These are phyloP conservation scores for Paraphaeosphaeria sporulosa DNA, from an alignment of 2,329 filamentous ascomycete genomes.

Conservation along the genomic window DNA sequence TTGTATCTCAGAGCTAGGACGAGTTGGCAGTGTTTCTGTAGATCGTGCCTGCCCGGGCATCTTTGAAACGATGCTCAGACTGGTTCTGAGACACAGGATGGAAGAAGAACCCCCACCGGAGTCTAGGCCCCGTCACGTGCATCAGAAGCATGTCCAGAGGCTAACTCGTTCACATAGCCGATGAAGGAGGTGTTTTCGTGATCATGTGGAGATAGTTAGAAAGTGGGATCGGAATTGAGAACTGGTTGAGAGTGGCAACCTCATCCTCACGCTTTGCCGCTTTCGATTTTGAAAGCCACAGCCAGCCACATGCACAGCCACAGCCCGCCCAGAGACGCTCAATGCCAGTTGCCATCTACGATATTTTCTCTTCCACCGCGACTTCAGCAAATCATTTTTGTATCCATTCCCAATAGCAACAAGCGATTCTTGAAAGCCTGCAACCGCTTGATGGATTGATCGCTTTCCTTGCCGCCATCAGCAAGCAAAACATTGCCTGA, in stretches of 20 bases:
- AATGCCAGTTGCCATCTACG: not conserved
- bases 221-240: no score
- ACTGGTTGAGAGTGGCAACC: not conserved
- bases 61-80: constrained; percentile 11
- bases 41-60: not conserved
- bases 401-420: not conserved
- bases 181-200: not conserved
- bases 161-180: not conserved
- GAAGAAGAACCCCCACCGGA: not conserved
- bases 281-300: not conserved
- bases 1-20: not conserved
- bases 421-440: not conserved
- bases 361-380: not conserved
- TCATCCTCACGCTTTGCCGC: not conserved
- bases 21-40: not conserved
- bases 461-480: not conserved
- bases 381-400: not conserved
- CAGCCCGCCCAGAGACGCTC: not conserved
- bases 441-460: not conserved
- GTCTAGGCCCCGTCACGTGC: not conserved
- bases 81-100: constrained; percentile 2
- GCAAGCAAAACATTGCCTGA: not conserved
- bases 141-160: no score
- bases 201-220: not conserved
- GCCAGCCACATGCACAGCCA: not conserved